Percentiles rank a stretch among this genome's conserved stretches.
Conservation (phyloP, 176 grass and related monocot genomes). For the Leersia perrieri region DNA sequence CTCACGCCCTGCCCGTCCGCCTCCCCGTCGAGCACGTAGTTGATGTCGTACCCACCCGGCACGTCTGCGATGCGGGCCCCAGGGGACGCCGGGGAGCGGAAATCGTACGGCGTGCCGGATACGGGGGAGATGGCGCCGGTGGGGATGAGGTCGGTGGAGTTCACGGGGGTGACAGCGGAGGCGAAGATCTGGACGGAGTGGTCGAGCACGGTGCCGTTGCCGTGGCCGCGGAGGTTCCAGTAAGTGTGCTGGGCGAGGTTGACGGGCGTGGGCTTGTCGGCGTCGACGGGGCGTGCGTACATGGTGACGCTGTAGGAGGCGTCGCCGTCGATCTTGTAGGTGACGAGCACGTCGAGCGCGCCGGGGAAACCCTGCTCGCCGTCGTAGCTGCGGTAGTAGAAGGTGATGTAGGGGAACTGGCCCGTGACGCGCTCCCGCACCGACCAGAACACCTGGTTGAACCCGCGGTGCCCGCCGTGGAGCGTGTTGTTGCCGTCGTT, state of each 20-base stretch:
- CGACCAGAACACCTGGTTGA: conserved; percentile 72
- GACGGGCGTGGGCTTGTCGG: conserved; percentile 60
- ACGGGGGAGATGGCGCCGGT: conserved; percentile 55
- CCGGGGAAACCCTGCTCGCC: conserved; percentile 93
- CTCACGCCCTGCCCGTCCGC: conserved; percentile 53
- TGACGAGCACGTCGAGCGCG: conserved; percentile 65
- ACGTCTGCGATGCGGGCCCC: conserved; percentile 43
- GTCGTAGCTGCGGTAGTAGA: conserved; percentile 80
- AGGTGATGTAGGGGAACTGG: conserved; percentile 83
- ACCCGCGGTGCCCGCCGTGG: conserved; percentile 90
- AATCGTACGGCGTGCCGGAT: conserved; percentile 69
- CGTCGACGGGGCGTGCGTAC: conserved; percentile 51
- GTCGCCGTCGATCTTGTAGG: conserved; percentile 82
- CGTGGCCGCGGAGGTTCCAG: conserved; percentile 86
- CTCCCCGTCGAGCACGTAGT: conserved; percentile 64
- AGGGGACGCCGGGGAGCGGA: conserved; percentile 18
- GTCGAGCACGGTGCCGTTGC: conserved; percentile 44
- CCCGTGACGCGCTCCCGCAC: conserved; percentile 61
- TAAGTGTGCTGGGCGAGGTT: conserved; percentile 89
- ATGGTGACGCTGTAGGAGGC: conserved; percentile 64
- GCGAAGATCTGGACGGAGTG: conserved; percentile 65
- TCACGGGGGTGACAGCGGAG: conserved; percentile 54
- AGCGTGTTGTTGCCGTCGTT: conserved; percentile 81
- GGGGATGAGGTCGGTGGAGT: conserved; percentile 57
- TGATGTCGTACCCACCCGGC: conserved; percentile 67